Conservation (phyloP, 768 basidiomycete species). For the Russula foetens region DNA sequence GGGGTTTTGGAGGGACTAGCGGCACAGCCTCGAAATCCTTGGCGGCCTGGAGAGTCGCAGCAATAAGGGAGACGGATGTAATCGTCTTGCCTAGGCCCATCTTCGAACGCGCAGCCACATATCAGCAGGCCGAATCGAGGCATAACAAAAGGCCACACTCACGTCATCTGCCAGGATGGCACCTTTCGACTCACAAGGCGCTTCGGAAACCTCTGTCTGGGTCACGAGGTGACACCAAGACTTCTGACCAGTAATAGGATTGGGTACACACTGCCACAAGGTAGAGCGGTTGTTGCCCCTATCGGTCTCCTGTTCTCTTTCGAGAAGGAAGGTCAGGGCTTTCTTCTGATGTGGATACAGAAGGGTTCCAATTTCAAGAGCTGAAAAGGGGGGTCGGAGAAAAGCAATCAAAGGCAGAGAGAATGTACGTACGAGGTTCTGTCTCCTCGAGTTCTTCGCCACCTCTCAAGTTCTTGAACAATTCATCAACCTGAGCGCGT, state of each 20-base stretch:
- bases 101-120: conserved; percentile 33
- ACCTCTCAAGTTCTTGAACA: conserved; percentile 82
- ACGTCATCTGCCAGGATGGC: conserved; percentile 97
- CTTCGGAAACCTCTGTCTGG: conserved; percentile 57
- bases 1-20: conserved; percentile 36
- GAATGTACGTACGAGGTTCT: conserved; percentile 61
- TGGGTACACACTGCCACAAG: conserved; percentile 56
- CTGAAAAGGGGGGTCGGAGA: conserved; percentile 31
- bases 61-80: conserved; percentile 88
- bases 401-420: conserved; percentile 15
- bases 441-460: conserved; percentile 85
- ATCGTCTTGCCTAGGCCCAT: conserved; percentile 99
- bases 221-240: conserved; percentile 84
- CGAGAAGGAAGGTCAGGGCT: conserved; percentile 89
- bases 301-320: conserved; percentile 66
- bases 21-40: conserved; percentile 49
- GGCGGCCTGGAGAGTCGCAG: conserved; percentile 71
- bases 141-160: conserved; percentile 27
- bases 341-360: conserved; percentile 98
- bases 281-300: conserved; percentile 60
- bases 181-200: conserved; percentile 71
- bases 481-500: conserved; percentile 85
- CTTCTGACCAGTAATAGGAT: conserved; percentile 38
- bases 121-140: neutral
- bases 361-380: conserved; percentile 65